Base-by-base conservation (phyloP, 2,329 filamentous ascomycete genomes). In the Epichloe brachyelytri region DNA sequence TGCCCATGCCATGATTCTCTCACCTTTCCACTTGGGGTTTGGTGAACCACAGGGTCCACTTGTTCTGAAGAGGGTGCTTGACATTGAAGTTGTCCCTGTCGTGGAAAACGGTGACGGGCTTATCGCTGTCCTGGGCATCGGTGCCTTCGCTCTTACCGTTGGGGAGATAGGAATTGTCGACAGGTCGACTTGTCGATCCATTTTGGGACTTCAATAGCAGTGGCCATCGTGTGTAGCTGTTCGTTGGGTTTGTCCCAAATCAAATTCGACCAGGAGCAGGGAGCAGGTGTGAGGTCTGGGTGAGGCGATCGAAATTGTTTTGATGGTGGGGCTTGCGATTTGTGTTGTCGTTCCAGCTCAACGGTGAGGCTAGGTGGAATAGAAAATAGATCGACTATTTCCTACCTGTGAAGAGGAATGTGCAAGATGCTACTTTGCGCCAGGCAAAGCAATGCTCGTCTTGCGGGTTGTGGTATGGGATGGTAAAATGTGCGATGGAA, bases 1-100 rank as follows among this genome's bases (percentile, higher is more conserved):
- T 5, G 12, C 40, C 22, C 20, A 11, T 17, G n/a, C 12, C 12
- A 7, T 34, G 14, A 19, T 37, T 37, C 5, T 36, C 40, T 54
- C 71, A 93, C 89, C 85, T 94, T 96, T 74, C 89, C 90, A 67
- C 84, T 94, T 43, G 91, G 86, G 93, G 91, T 80, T 97, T 97
- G 63, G 91, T 97, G 77, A 97, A 98, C 94, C 94, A 98, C 51
- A 98, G 77, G 53, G 93, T 97, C 93, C 93, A 98, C 67, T 87
- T 86, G 77, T 96, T 86, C 79, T 95, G 90, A 55, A 98, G 79
- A 59, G 90, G 91, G 70, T 98, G 93, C 79, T 97, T 98, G 71
- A 98, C 93, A 63, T 95, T 98, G 80, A 98, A 98, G 78, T 98
- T 96, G 59, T 96, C 86, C 61, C 93, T 86, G 73, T 97, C 89